Evolutionary conservation across 768 basidiomycete genomes (phyloP).

Genomic region (Antrodiella citrinella): DNA sequence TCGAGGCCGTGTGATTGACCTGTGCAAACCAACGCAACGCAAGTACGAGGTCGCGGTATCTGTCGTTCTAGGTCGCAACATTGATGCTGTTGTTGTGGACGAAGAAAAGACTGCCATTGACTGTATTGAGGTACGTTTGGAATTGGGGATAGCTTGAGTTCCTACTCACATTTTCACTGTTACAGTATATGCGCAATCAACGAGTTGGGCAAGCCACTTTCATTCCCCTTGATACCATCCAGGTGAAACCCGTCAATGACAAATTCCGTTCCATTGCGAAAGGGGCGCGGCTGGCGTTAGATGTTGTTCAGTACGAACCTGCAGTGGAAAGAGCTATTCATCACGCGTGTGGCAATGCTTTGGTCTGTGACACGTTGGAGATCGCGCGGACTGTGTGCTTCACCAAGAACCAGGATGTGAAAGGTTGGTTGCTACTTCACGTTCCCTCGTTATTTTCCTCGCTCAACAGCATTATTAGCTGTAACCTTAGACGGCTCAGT

Average conservation of each 20-base stretch:
- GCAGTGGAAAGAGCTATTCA: constrained; percentile 91
- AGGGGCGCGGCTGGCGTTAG: constrained; percentile 53
- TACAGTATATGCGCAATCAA: constrained; percentile 88
- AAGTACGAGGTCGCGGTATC: constrained; percentile 92
- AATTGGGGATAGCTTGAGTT: not conserved
- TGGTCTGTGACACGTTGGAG: constrained; percentile 95
- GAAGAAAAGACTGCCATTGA: constrained; percentile 96
- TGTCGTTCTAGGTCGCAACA: constrained; percentile 87
- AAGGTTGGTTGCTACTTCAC: constrained; percentile 47
- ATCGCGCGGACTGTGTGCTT: constrained; percentile 87
- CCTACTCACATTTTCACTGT: not conserved
- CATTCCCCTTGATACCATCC: constrained; percentile 96
- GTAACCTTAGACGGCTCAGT: constrained; percentile 95
- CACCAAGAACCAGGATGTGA: constrained; percentile 93
- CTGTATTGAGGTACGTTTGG: constrained; percentile 75
- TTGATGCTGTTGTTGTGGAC: constrained; percentile 94
- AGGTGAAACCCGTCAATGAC: constrained; percentile 89
- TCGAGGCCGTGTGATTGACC: constrained; percentile 83
- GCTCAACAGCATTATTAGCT: constrained; percentile 36
- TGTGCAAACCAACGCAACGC: constrained; percentile 88
- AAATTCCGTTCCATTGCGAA: constrained; percentile 90
- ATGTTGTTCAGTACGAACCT: constrained; percentile 56
- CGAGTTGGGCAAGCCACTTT: constrained; percentile 95
- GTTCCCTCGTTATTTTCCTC: not conserved
- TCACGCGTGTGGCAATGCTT: constrained; percentile 89